These are phyloP conservation scores for Pseudozyma hubeiensis DNA, from an alignment of 1,284 basidiomycete genomes.

Conservation along the genomic window DNA sequence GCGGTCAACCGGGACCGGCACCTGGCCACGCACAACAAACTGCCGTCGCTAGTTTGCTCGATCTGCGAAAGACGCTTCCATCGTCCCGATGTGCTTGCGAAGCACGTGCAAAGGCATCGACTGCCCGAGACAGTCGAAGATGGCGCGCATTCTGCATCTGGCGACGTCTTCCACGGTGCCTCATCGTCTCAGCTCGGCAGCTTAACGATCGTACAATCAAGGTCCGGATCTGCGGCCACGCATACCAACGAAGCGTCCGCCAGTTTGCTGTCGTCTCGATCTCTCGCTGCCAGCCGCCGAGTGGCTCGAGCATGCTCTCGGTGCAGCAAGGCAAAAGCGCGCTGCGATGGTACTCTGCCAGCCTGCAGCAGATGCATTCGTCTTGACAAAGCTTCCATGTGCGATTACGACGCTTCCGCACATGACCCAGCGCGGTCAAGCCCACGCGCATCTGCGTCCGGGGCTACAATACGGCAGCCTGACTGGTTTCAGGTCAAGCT, in stretches of 20 bases:
- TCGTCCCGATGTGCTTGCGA: conserved; percentile 5
- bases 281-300: background rate
- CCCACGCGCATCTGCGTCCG: background rate
- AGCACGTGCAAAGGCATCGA: conserved; percentile 3
- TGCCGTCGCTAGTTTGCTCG: background rate
- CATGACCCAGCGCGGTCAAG: background rate
- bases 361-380: conserved; percentile 4
- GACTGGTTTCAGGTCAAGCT: too few relatives aligned
- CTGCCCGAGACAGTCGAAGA: too few relatives aligned
- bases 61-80: conserved; percentile 5
- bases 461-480: too few relatives aligned
- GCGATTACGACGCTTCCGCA: background rate
- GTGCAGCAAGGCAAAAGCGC: conserved; percentile 7
- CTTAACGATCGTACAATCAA: background rate
- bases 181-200: too few relatives aligned
- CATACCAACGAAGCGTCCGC: too few relatives aligned
- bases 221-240: too few relatives aligned
- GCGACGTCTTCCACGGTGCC: too few relatives aligned
- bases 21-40: background rate
- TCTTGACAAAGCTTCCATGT: conserved; percentile 1
- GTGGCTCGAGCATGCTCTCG: conserved; percentile 2
- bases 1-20: conserved; percentile 8
- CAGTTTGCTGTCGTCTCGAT: background rate
- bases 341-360: background rate
- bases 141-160: too few relatives aligned